Percentiles rank a stretch among this genome's conserved stretches.
Evolutionary conservation across 1,139 yeast species (phyloP).

Genomic region (Debaryomycetaceae sp.): DNA sequence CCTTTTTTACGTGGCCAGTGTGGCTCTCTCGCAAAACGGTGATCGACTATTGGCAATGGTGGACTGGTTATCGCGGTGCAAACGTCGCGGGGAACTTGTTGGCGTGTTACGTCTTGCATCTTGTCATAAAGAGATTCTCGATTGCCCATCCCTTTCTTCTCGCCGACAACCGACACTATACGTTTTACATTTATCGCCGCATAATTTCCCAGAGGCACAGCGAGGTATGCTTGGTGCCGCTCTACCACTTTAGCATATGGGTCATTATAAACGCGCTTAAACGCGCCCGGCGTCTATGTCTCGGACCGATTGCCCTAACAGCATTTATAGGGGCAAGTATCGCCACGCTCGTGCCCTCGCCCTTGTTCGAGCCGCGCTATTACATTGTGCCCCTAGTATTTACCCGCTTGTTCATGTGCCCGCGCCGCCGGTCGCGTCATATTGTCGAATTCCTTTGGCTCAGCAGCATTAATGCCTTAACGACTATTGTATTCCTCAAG

Average conservation of each 20-base stretch:
- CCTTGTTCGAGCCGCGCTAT: constrained; percentile 88
- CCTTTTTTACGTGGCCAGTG: constrained; percentile 56
- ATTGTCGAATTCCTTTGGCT: constrained; percentile 53
- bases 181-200: constrained; percentile 72
- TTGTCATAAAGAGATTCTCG: constrained; percentile 49
- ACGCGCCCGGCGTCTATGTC: constrained; percentile 7
- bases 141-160: constrained; percentile 80
- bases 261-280: constrained; percentile 21
- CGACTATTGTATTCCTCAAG: constrained; percentile 46
- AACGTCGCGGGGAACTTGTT: constrained; percentile 8
- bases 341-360: constrained; percentile 72
- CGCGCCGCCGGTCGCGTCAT: constrained; percentile 25
- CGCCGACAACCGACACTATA: constrained; percentile 91
- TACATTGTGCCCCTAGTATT: constrained; percentile 71
- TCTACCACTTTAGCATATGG: constrained; percentile 63
- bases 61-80: constrained; percentile 11
- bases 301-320: constrained; percentile 25
- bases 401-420: constrained; percentile 52
- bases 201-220: constrained; percentile 37
- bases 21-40: constrained; percentile 42
- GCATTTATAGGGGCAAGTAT: constrained; percentile 43
- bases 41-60: constrained; percentile 20
- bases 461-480: constrained; percentile 38
- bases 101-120: constrained; percentile 25
- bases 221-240: constrained; percentile 42